Evolutionary conservation across 371 early-diverging fungal species (phyloP).

Genomic region (Mucor plumbeus): DNA sequence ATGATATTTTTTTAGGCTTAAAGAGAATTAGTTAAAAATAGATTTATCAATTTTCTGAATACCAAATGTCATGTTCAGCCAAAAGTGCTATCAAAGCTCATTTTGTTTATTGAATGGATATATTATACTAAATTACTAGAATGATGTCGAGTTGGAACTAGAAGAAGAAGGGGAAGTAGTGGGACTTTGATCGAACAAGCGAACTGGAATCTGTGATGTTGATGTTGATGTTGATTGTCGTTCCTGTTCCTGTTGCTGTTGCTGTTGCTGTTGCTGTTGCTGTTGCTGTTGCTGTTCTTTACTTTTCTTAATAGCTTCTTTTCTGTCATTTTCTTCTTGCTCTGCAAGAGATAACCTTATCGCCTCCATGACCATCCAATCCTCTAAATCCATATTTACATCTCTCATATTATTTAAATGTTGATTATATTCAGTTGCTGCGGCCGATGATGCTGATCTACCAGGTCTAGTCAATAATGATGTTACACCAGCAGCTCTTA

Average conservation of each 20-base stretch:
- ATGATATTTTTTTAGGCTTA: too few relatives aligned
- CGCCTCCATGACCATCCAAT: conserved; percentile 92
- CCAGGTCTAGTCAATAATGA: conserved; percentile 44
- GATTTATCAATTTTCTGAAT: too few relatives aligned
- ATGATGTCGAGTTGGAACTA: neutral
- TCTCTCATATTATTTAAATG: conserved; percentile 68
- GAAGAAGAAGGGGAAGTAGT: neutral
- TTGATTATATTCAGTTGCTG: conserved; percentile 61
- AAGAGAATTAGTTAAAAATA: too few relatives aligned
- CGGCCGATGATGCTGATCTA: conserved; percentile 49
- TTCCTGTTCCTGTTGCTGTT: neutral
- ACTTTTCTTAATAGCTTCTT: conserved; percentile 13
- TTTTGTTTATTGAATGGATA: neutral
- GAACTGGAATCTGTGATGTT: neutral
- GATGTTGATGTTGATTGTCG: neutral
- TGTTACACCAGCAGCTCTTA: conserved; percentile 33
- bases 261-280: neutral
- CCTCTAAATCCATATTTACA: conserved; percentile 86
- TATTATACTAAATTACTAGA: neutral
- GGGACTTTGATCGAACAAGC: conserved; percentile 2
- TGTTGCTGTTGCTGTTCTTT: neutral
- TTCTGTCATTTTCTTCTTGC: conserved; percentile 54
- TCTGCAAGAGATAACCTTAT: conserved; percentile 78
- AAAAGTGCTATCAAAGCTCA: conserved; percentile 1
- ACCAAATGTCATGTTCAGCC: too few relatives aligned